A percentile compares a stretch with the other conserved stretches of the same genome.
phyloP scores from a whole-genome alignment of 1,284 basidiomycete species.

The Schizophyllum amplum region DNA sequence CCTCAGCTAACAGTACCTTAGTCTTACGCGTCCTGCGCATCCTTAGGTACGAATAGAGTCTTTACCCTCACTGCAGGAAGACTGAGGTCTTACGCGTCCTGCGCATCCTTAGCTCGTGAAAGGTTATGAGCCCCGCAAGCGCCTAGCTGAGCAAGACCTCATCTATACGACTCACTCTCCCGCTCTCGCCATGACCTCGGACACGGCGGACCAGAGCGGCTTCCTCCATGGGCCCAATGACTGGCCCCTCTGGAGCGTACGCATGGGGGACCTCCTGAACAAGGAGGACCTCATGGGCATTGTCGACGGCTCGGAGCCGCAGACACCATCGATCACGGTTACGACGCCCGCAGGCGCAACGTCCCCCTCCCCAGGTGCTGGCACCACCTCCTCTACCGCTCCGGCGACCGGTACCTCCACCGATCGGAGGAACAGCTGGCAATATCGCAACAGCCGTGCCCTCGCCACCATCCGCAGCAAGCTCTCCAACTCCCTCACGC shows the following conservation, averaged over 20 bases:
- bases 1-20: no score
- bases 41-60: no score
- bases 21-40: no score
- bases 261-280: not conserved
- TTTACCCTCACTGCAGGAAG: no score
- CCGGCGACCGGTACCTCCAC: no score
- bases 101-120: no score
- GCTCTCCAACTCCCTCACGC: no score
- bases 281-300: not conserved
- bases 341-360: not conserved
- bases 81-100: no score
- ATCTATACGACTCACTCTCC: not conserved
- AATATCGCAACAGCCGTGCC: not conserved
- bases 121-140: no score
- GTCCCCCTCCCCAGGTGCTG: no score
- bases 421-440: not conserved
- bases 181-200: not conserved
- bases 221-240: not conserved
- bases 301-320: not conserved
- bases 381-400: not conserved
- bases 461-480: no score
- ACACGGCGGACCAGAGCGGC: not conserved
- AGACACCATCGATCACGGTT: not conserved
- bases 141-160: no score
- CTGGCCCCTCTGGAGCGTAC: not conserved